Evolutionary conservation across 2,329 filamentous ascomycete genomes (phyloP).

Genomic region (Neofusicoccum sp.): DNA sequence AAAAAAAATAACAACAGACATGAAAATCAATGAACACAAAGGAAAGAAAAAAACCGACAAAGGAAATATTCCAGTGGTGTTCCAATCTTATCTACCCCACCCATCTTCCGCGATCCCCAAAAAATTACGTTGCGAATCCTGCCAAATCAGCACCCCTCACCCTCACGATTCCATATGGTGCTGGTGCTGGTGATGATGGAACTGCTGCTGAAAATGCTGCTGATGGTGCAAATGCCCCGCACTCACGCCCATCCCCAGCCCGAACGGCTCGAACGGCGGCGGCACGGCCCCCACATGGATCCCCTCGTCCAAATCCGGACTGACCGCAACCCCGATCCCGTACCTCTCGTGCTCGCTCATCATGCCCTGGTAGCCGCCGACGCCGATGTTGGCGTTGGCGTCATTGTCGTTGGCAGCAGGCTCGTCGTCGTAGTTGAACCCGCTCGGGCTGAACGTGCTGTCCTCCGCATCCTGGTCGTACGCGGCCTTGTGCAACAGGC

Average conservation of each 20-base stretch:
- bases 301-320: neutral
- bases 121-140: neutral
- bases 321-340: constrained; percentile 9
- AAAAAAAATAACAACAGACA: neutral
- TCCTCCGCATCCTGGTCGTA: constrained; percentile 62
- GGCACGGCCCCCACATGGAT: constrained; percentile 4
- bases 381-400: constrained; percentile 47
- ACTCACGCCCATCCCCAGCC: neutral
- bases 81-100: constrained; percentile 6
- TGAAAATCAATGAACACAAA: neutral
- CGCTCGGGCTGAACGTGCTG: constrained; percentile 36
- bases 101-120: neutral
- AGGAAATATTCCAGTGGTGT: neutral
- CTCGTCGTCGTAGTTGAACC: constrained; percentile 6
- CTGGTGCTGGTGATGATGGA: neutral
- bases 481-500: constrained; percentile 52
- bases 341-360: neutral
- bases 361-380: constrained; percentile 26
- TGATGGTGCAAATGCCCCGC: too few species aligned
- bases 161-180: neutral
- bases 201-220: too few species aligned
- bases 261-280: constrained; percentile 12
- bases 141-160: neutral
- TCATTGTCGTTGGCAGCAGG: constrained; percentile 42
- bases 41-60: neutral